These are phyloP conservation scores for Heteromeles arbutifolia DNA, from an alignment of 306 rosid species.

Conservation along the genomic window DNA sequence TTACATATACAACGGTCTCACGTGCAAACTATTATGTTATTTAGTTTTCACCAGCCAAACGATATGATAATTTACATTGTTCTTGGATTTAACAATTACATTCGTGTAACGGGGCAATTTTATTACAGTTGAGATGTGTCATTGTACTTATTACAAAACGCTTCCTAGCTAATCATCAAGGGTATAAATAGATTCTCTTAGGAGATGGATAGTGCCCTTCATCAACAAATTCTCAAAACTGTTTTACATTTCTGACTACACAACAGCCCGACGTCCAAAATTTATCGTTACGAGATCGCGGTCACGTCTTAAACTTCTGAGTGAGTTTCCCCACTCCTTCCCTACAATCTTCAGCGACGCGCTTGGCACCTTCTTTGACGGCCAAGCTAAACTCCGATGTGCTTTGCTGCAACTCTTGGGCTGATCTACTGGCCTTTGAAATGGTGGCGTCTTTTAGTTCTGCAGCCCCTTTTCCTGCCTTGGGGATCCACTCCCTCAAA, in stretches of 20 bases:
- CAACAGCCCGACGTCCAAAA: constrained; percentile 1
- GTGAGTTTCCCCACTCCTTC: constrained; percentile 87
- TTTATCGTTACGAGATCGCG: neutral
- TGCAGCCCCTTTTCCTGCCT: constrained; percentile 51
- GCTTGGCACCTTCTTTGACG: constrained; percentile 67
- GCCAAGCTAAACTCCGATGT: constrained; percentile 47
- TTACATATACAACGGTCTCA: too few relatives aligned
- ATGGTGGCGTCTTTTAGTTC: constrained; percentile 39
- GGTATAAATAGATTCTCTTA: neutral
- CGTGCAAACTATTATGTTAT: too few relatives aligned
- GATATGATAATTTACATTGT: too few relatives aligned
- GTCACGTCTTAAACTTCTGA: constrained; percentile 77
- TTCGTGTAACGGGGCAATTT: neutral
- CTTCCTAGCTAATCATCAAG: neutral
- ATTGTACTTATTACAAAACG: neutral
- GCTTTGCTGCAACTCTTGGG: constrained; percentile 53
- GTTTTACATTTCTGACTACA: constrained; percentile 1
- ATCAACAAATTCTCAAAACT: neutral
- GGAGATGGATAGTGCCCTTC: neutral
- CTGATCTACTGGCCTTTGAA: constrained; percentile 48
- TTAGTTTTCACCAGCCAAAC: too few relatives aligned
- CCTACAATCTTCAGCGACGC: constrained; percentile 75
- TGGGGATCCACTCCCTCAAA: constrained; percentile 50
- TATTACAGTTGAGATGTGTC: too few relatives aligned
- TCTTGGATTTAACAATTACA: neutral